Evolutionary conservation across 495 filamentous ascomycete genomes (phyloP).

Genomic region (Penicillium taxi): DNA sequence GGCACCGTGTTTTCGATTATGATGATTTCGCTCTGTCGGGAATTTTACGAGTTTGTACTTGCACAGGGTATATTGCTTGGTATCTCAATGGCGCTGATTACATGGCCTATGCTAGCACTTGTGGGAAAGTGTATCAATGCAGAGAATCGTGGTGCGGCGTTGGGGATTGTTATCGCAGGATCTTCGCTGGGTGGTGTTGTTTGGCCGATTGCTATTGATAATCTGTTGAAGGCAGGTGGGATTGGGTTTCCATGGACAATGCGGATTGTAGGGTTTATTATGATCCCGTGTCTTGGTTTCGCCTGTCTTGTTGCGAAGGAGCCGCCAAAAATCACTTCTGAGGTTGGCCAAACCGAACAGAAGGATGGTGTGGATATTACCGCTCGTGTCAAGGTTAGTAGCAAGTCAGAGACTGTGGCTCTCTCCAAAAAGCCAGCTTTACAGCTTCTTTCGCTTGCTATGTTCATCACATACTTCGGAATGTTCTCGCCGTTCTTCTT

Average conservation of each 20-base stretch:
- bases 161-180: slow-evolving; percentile 49
- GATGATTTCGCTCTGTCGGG: slow-evolving; percentile 49
- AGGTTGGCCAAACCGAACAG: background rate
- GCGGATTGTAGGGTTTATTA: slow-evolving; percentile 42
- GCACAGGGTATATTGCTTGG: slow-evolving; percentile 52
- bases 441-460: slow-evolving; percentile 39
- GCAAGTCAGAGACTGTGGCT: slow-evolving; percentile 11
- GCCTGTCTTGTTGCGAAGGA: slow-evolving; percentile 26
- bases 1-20: slow-evolving; percentile 41
- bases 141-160: slow-evolving; percentile 43
- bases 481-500: slow-evolving; percentile 45
- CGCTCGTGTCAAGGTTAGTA: background rate
- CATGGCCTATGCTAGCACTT: slow-evolving; percentile 44
- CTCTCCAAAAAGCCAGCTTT: slow-evolving; percentile 24
- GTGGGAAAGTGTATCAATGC: slow-evolving; percentile 49
- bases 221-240: slow-evolving; percentile 20
- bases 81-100: slow-evolving; percentile 39
- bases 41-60: slow-evolving; percentile 57
- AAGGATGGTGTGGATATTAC: background rate
- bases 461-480: slow-evolving; percentile 39
- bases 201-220: slow-evolving; percentile 38
- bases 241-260: slow-evolving; percentile 46
- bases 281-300: slow-evolving; percentile 49
- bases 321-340: background rate
- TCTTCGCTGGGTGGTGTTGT: slow-evolving; percentile 51